phyloP scores from a whole-genome alignment of 768 basidiomycete species.

The Termitomyces sp. region DNA sequence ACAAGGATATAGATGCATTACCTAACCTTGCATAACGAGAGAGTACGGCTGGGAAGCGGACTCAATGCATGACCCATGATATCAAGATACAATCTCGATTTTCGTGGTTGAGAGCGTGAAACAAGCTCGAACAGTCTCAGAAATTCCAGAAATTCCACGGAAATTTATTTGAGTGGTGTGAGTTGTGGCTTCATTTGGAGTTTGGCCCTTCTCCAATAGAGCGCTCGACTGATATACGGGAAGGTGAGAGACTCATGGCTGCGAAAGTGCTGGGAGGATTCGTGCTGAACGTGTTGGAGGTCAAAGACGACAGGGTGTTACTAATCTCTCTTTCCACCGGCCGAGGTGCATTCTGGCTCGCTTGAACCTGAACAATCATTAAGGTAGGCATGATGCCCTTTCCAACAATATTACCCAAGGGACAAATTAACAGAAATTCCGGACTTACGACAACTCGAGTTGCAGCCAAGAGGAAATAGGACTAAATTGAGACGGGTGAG shows the following conservation, averaged over 20 bases:
- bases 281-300: background rate
- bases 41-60: too few species aligned
- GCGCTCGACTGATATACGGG: background rate
- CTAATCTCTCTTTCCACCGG: background rate
- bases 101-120: background rate
- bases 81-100: background rate
- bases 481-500: background rate
- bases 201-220: background rate
- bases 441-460: background rate
- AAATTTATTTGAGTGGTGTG: background rate
- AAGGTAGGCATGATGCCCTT: constrained; percentile 1
- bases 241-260: background rate
- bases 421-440: background rate
- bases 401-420: background rate
- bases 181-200: background rate
- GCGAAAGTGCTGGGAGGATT: background rate
- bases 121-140: too few species aligned
- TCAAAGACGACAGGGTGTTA: background rate
- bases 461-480: background rate
- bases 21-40: background rate
- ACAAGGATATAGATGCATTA: background rate
- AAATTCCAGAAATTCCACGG: too few species aligned
- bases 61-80: background rate
- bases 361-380: background rate
- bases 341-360: background rate